Evolutionary conservation across 2,329 filamentous ascomycete genomes (phyloP), one percentile per base, ranked within the genome.

Genomic region (Daldinia eschscholtzii): DNA sequence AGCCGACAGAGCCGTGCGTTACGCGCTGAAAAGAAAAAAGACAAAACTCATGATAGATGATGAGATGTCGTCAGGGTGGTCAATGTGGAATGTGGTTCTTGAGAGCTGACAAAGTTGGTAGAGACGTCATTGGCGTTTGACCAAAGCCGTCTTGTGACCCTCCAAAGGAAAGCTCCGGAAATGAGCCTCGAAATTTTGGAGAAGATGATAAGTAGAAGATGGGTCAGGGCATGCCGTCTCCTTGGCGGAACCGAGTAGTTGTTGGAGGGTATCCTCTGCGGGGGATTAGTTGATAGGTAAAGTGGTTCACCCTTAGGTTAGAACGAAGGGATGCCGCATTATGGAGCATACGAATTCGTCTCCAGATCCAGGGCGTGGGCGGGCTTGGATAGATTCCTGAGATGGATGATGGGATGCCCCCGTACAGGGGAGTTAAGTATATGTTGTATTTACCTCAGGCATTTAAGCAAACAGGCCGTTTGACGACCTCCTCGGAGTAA

Each of bases 121-220:
- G 66, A 70, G 70, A 72, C 70, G 70, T 72, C 67, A 72, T 72
- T 66, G 18, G 56, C 39, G 61, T 66, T 66, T 18, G 35, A 65
- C 23, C 56, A 57, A 55, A 50, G 46, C 52, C 53, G 46, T 70
- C 70, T 70, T 72, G 64, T 72, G 70, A 72, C 70, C 67, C 67
- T 65, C 62, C 64, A 59, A 62, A 70, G 59, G 61, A 50, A 61
- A 61, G 20, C 67, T 59, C 61, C 67, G 67, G 67, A 26, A 58
- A 23, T 20, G 28, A 53, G 35, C 33, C 35, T 62, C 20, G 52
- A 18, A 9, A 13, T 42, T 61, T 65, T 67, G 61, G 57, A 70
- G 64, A 68, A 26, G 59, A 58, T 52, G 61, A 57, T 41, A 41
- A 58, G 30, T 64, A 42, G 61, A 57, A 65, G 46, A 59, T 9